These are phyloP conservation scores for Diaporthe sp. DNA, from an alignment of 2,329 filamentous ascomycete species.

Conservation along the genomic window DNA sequence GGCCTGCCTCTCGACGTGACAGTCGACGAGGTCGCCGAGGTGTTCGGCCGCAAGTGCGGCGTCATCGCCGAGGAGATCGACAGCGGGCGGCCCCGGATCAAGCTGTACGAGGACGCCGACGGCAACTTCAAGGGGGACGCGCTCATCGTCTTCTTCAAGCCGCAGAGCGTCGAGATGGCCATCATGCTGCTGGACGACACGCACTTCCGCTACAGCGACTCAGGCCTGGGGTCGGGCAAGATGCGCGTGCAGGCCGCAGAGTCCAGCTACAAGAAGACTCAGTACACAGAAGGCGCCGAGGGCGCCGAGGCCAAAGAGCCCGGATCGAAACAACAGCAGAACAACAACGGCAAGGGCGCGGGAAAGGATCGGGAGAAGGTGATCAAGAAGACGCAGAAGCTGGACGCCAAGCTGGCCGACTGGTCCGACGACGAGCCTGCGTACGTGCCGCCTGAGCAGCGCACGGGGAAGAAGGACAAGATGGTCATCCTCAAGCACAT, in stretches of 20 bases:
- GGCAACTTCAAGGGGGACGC: slow-evolving; percentile 95
- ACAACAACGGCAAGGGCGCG: slow-evolving; percentile 48
- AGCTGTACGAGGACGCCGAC: slow-evolving; percentile 86
- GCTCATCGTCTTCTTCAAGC: slow-evolving; percentile 93
- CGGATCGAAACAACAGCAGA: slow-evolving; percentile 34
- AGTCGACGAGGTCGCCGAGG: slow-evolving; percentile 82
- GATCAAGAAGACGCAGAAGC: slow-evolving; percentile 90
- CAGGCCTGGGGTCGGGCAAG: slow-evolving; percentile 68
- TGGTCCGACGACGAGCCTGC: slow-evolving; percentile 92
- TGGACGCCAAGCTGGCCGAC: slow-evolving; percentile 92
- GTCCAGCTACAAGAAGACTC: slow-evolving; percentile 89
- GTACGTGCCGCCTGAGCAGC: slow-evolving; percentile 61
- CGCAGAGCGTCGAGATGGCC: slow-evolving; percentile 90
- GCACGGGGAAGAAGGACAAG: slow-evolving; percentile 75
- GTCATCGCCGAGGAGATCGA: slow-evolving; percentile 97
- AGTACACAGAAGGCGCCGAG: slow-evolving; percentile 67
- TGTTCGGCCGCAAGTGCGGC: slow-evolving; percentile 87
- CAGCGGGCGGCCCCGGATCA: slow-evolving; percentile 88
- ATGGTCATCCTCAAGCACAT: slow-evolving; percentile 91
- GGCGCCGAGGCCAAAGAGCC: slow-evolving; percentile 59
- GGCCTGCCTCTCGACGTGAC: slow-evolving; percentile 86
- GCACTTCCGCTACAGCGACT: slow-evolving; percentile 77
- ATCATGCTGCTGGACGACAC: slow-evolving; percentile 86
- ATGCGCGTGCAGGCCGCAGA: slow-evolving; percentile 91
- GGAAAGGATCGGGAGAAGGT: slow-evolving; percentile 87